These are phyloP conservation scores for Cyberlindnera misumaiensis DNA, from an alignment of 805 yeast species.

Conservation along the genomic window DNA sequence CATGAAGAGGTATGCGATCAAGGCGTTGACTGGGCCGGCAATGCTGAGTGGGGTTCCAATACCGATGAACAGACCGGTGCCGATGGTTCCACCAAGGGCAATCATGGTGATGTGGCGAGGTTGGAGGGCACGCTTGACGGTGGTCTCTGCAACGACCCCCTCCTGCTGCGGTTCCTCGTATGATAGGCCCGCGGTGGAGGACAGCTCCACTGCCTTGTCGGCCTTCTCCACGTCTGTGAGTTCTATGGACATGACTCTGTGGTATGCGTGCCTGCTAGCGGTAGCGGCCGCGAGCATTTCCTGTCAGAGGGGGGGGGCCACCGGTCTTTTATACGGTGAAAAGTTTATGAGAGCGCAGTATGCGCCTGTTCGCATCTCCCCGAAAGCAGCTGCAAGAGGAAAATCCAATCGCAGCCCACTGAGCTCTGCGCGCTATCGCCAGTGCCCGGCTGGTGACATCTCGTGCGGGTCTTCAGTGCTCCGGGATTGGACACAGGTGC, in stretches of 20 bases:
- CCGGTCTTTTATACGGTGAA: too few species aligned
- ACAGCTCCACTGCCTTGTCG: background rate
- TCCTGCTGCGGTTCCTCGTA: background rate
- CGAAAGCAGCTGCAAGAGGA: too few species aligned
- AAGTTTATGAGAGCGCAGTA: too few species aligned
- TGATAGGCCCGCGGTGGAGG: too few species aligned
- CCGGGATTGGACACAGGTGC: too few species aligned
- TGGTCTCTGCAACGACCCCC: constrained; percentile 28
- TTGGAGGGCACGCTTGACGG: constrained; percentile 54
- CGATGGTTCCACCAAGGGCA: constrained; percentile 75
- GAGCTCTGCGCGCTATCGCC: too few species aligned
- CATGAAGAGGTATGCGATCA: constrained; percentile 60
- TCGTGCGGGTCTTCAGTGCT: too few species aligned
- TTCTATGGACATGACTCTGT: constrained; percentile 3
- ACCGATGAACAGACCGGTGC: constrained; percentile 71
- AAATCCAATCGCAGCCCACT: too few species aligned
- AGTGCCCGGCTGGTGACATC: too few species aligned
- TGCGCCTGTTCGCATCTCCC: too few species aligned
- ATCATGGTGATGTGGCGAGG: constrained; percentile 69
- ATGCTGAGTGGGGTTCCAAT: constrained; percentile 44
- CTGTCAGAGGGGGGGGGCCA: too few species aligned
- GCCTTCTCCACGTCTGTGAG: constrained; percentile 8
- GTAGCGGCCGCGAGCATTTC: too few species aligned
- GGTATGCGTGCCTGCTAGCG: background rate
- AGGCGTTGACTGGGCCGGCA: constrained; percentile 66